Evolutionary conservation across 2,329 filamentous ascomycete species (phyloP).

Genomic region (Aspergillus vadensis): DNA sequence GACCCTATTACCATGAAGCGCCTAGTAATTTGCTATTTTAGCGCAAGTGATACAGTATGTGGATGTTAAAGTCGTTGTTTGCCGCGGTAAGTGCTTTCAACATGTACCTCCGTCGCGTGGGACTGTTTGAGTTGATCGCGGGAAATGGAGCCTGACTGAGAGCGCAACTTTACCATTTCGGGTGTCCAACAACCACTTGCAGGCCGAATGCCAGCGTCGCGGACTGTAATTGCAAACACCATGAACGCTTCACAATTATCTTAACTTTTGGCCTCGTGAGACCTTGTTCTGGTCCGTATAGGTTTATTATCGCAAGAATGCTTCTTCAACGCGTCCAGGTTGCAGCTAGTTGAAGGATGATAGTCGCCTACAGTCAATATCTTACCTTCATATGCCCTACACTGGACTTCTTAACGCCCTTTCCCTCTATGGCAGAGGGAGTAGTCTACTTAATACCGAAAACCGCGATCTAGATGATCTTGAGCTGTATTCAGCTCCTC

Average conservation of each 20-base stretch:
- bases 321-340: too few species aligned
- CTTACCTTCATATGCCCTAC: not conserved
- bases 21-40: not conserved
- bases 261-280: not conserved
- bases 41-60: not conserved
- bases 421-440: not conserved
- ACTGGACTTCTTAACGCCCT: not conserved
- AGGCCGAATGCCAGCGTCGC: not conserved
- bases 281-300: not conserved
- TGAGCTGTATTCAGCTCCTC: not conserved
- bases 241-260: not conserved
- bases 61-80: not conserved
- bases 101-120: not conserved
- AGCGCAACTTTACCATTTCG: not conserved
- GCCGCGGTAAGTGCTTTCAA: not conserved
- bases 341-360: too few species aligned
- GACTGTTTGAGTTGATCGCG: constrained; percentile 1
- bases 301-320: not conserved
- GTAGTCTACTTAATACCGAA: not conserved
- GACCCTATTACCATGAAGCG: not conserved
- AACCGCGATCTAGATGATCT: not conserved
- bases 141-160: not conserved
- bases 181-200: not conserved
- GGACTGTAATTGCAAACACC: not conserved
- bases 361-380: too few species aligned